Conservation (phyloP, 108 stramenopile species). For the Bacterosira constricta region DNA sequence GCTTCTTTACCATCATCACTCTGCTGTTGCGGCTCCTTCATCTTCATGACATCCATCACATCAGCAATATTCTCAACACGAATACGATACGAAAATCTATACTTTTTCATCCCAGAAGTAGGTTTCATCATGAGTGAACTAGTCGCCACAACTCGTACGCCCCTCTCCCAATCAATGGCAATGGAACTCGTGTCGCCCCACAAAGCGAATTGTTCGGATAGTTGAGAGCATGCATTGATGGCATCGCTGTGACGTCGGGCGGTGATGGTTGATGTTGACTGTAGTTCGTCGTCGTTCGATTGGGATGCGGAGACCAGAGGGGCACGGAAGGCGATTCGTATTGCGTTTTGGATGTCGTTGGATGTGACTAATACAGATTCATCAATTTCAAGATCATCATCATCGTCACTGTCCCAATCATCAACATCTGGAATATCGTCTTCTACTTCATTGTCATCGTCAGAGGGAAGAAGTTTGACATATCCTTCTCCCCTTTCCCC, state of each 20-base stretch:
- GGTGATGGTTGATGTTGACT: constrained; percentile 19
- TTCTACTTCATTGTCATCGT: neutral
- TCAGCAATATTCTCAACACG: constrained; percentile 50
- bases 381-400: constrained; percentile 4
- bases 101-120: neutral
- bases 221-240: constrained; percentile 31
- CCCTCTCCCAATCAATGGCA: constrained; percentile 16
- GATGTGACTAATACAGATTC: constrained; percentile 29
- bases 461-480: too few relatives aligned
- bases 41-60: neutral
- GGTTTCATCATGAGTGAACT: constrained; percentile 24
- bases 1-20: neutral
- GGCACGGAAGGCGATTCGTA: constrained; percentile 49
- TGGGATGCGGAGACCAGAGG: constrained; percentile 21
- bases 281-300: neutral
- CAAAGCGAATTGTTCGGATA: constrained; percentile 30
- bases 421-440: neutral
- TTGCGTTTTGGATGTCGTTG: constrained; percentile 35
- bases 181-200: constrained; percentile 44
- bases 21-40: neutral
- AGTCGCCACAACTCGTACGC: constrained; percentile 45
- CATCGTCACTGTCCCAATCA: constrained; percentile 6
- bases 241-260: constrained; percentile 44
- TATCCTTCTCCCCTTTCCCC: constrained; percentile 20
- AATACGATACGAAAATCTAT: constrained; percentile 46